Evolutionary conservation across 331 rosid species (phyloP), one percentile per base, ranked within the genome.

Genomic region (Prunus yedoensis): DNA sequence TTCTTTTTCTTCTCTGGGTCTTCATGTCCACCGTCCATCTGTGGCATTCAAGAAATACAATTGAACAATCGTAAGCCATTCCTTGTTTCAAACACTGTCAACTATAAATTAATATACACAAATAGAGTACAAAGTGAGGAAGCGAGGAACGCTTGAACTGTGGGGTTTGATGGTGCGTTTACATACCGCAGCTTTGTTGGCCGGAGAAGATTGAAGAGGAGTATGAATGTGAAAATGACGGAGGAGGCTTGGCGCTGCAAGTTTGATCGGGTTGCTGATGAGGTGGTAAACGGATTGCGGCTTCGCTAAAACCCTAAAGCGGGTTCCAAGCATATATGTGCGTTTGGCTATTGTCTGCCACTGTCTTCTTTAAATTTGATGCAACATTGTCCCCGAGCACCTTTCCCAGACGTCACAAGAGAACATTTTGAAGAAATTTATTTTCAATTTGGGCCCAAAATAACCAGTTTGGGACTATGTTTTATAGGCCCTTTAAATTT

Each of bases 1-100:
- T 95, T 95, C 88, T 85, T 94, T 70, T 91, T 94, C 89, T 87
- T 91, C 81, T 94, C 97, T 0, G 93, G 99, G 77, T 94, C 99
- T 77, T 91, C 95, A 59, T 85, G 67, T 66, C 81, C 89, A n/a
- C 80, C 25, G 1, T 77, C 89, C 81, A 83, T 80, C 80, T 87
- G 79, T 3, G 46, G 23, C 61, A 80, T 51, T 21, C 13, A 21
- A 45, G 27, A 52, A 4, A 28, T 20, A 69, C 66, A 23, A 15
- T 73, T 7, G 18, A 53, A 51, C 56, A 28, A 4, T 47, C 2
- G 10, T 28, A 10, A 38, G 41, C 0, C 41, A 35, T 35, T 35
- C 41, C 41, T 35, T 35, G 41, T 35, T 35, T 35, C 41, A 35
- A 35, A 35, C 41, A 35, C 8, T 35, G 41, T 5, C 41, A 35